Evolutionary conservation across 2,329 filamentous ascomycete genomes (phyloP).

Genomic region (Arthrobotrys conoides): DNA sequence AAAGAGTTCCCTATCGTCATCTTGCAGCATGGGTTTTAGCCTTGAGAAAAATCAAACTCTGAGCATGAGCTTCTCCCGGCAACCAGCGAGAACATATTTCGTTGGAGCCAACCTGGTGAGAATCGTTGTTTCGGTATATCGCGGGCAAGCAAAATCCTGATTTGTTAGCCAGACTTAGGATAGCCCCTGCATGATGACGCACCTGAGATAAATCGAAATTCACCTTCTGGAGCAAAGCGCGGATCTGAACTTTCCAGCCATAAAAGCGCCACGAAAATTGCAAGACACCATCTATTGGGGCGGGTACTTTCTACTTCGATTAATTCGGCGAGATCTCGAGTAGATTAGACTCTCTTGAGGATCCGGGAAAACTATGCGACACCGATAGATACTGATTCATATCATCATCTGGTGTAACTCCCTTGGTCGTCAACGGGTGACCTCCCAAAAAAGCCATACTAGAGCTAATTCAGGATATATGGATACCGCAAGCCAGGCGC

Average conservation of each 20-base stretch:
- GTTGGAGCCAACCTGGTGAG: not conserved
- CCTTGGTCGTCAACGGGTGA: slow-evolving; percentile 31
- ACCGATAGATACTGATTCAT: slow-evolving; percentile 9
- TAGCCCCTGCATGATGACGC: slow-evolving; percentile 58
- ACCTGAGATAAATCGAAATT: slow-evolving; percentile 9
- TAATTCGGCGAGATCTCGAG: not conserved
- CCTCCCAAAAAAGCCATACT: slow-evolving; percentile 1
- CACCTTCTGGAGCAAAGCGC: not conserved
- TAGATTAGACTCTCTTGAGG: not conserved
- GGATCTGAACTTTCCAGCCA: slow-evolving; percentile 19
- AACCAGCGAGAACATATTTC: slow-evolving; percentile 4
- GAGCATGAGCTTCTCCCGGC: slow-evolving; percentile 14
- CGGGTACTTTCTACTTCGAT: slow-evolving; percentile 8
- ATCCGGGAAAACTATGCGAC: slow-evolving; percentile 9
- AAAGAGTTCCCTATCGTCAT: slow-evolving; percentile 50
- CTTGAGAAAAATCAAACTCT: slow-evolving; percentile 24
- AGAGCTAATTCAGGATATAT: slow-evolving; percentile 4
- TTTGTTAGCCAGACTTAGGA: slow-evolving; percentile 40
- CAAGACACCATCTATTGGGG: slow-evolving; percentile 1
- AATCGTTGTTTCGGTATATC: slow-evolving; percentile 55
- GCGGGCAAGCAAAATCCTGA: slow-evolving; percentile 59
- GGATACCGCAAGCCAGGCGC: slow-evolving; percentile 22
- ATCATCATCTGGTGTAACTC: slow-evolving; percentile 33
- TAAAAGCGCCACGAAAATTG: slow-evolving; percentile 4
- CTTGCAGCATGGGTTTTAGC: slow-evolving; percentile 37